These are phyloP conservation scores for Paxillus ammoniavirescens DNA, from an alignment of 768 basidiomycete species.

Conservation along the genomic window DNA sequence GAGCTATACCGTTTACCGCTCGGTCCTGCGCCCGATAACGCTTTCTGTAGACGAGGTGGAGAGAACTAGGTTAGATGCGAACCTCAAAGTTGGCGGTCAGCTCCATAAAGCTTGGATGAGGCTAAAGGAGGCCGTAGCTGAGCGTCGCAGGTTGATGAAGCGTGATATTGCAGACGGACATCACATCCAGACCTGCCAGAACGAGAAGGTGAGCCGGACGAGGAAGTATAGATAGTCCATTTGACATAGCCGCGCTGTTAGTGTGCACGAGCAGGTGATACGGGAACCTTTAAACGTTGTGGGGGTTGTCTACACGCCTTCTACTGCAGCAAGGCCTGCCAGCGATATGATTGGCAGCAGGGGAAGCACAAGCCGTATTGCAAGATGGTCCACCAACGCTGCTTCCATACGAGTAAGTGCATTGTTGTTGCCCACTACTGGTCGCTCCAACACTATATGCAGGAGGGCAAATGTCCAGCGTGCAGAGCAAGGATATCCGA, in stretches of 20 bases:
- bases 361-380: conserved; percentile 31
- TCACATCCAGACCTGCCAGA: conserved; percentile 28
- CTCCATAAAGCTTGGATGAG: conserved; percentile 22
- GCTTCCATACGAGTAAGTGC: conserved; percentile 15
- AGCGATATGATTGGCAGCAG: conserved; percentile 25
- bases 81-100: conserved; percentile 13
- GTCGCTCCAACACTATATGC: not conserved
- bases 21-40: conserved; percentile 16
- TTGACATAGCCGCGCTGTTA: conserved; percentile 1
- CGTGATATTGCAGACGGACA: conserved; percentile 12
- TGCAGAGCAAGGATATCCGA: conserved; percentile 24
- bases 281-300: conserved; percentile 25
- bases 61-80: conserved; percentile 8
- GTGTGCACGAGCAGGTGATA: conserved; percentile 19
- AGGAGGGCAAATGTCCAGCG: conserved; percentile 24
- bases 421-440: not conserved
- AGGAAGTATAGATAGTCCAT: no score
- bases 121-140: conserved; percentile 16
- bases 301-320: conserved; percentile 28
- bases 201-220: conserved; percentile 12
- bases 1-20: conserved; percentile 26
- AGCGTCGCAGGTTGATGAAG: conserved; percentile 18
- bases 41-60: conserved; percentile 9
- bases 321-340: conserved; percentile 27
- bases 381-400: conserved; percentile 18